These are phyloP conservation scores for Zasmidium citrigriseum DNA, from an alignment of 2,329 filamentous ascomycete genomes.

Conservation along the genomic window DNA sequence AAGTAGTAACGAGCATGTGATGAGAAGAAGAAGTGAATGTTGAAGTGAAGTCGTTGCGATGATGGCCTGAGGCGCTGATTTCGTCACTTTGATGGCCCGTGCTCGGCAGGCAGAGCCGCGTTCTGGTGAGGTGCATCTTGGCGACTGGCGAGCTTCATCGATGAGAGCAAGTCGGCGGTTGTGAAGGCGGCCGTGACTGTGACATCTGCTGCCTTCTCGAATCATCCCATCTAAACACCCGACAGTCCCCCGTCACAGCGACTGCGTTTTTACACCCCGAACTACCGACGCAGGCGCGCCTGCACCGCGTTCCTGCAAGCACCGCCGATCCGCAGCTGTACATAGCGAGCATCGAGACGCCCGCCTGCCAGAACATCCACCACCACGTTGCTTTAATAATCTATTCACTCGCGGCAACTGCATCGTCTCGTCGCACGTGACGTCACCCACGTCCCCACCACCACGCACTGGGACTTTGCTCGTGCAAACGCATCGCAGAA, in stretches of 20 bases:
- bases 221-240: too few species aligned
- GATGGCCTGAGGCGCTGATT: neutral
- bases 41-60: neutral
- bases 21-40: neutral
- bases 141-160: neutral
- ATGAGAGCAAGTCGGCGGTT: neutral
- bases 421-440: slow-evolving; percentile 1
- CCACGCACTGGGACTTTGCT: neutral
- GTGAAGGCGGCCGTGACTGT: neutral
- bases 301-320: neutral
- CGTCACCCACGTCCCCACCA: neutral
- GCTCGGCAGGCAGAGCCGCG: neutral
- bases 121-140: too few species aligned
- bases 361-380: neutral
- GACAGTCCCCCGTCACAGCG: too few species aligned
- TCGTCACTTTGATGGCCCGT: neutral
- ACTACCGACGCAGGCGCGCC: neutral
- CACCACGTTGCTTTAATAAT: too few species aligned
- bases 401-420: neutral
- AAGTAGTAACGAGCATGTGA: too few species aligned
- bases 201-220: neutral
- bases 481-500: neutral
- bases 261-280: too few species aligned
- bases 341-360: neutral
- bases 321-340: neutral